Percentiles rank a stretch among this genome's conserved stretches.
Conservation (phyloP, 2,329 filamentous ascomycete genomes). For the Fusarium ramigenum region DNA sequence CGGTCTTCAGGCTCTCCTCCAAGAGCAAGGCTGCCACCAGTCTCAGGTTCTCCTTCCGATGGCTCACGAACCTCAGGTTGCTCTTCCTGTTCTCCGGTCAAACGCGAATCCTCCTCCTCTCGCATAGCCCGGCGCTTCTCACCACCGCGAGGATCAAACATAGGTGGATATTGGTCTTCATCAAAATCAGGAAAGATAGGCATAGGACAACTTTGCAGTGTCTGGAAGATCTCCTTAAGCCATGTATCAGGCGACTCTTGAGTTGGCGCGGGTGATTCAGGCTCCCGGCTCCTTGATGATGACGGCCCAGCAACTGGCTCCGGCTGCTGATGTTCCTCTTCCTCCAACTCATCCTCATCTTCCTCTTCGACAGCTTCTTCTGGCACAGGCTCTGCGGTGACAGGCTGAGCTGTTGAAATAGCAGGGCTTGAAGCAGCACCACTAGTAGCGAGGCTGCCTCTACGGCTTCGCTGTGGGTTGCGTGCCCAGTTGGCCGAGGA, state of each 20-base stretch:
- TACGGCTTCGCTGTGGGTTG: slow-evolving; percentile 72
- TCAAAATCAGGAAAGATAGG: slow-evolving; percentile 25
- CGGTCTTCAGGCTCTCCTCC: slow-evolving; percentile 92
- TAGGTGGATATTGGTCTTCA: slow-evolving; percentile 63
- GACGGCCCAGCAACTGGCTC: slow-evolving; percentile 42
- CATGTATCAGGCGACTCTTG: slow-evolving; percentile 37
- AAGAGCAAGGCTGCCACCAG: slow-evolving; percentile 84
- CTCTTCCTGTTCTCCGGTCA: slow-evolving; percentile 60
- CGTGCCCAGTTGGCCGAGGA: slow-evolving; percentile 94
- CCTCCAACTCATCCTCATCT: slow-evolving; percentile 12
- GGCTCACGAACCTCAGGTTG: slow-evolving; percentile 55
- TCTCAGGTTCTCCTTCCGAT: slow-evolving; percentile 80
- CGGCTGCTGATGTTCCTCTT: slow-evolving; percentile 41
- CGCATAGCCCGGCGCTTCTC: slow-evolving; percentile 81
- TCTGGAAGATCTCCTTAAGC: slow-evolving; percentile 50
- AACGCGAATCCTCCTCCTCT: slow-evolving; percentile 71
- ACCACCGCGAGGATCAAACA: slow-evolving; percentile 86
- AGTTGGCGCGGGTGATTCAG: slow-evolving; percentile 17
- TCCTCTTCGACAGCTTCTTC: slow-evolving; percentile 54
- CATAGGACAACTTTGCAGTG: slow-evolving; percentile 51
- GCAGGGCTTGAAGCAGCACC: slow-evolving; percentile 85
- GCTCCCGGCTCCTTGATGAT: slow-evolving; percentile 26
- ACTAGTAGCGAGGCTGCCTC: slow-evolving; percentile 83
- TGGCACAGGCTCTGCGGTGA: slow-evolving; percentile 58
- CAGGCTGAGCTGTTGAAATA: slow-evolving; percentile 67